phyloP scores from a whole-genome alignment of 1,284 basidiomycete genomes.

The Termitomyces sp. region DNA sequence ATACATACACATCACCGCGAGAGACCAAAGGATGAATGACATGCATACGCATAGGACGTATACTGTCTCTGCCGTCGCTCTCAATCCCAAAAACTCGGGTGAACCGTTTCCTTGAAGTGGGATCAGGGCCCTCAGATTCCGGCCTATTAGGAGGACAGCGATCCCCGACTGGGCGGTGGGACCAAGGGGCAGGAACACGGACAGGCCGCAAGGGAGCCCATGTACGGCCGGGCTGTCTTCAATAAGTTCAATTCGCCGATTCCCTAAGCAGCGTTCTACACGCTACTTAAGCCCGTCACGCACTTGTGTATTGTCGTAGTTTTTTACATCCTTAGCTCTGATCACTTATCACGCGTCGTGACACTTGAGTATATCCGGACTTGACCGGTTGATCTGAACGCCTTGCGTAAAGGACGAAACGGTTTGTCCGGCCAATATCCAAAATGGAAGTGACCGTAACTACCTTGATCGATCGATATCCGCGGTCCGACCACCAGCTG shows the following conservation, averaged over 20 bases:
- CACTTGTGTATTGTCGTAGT: too few relatives aligned
- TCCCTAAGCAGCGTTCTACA: too few relatives aligned
- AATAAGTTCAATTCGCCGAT: too few relatives aligned
- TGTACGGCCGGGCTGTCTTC: too few relatives aligned
- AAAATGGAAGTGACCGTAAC: slow-evolving; percentile 1
- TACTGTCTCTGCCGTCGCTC: slow-evolving; percentile 33
- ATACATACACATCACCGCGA: slow-evolving; percentile 55
- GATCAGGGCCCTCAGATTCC: slow-evolving; percentile 33
- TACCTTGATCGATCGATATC: neutral
- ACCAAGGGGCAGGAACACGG: slow-evolving; percentile 55
- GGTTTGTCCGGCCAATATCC: neutral
- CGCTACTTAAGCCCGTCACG: too few relatives aligned
- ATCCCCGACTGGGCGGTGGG: slow-evolving; percentile 59
- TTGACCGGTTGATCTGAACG: too few relatives aligned
- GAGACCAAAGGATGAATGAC: slow-evolving; percentile 48
- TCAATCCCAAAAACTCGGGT: slow-evolving; percentile 17
- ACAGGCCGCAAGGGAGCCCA: slow-evolving; percentile 46
- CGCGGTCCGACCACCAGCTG: slow-evolving; percentile 6
- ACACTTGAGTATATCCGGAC: too few relatives aligned
- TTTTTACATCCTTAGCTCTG: too few relatives aligned
- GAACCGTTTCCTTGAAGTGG: slow-evolving; percentile 17
- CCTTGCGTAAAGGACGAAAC: too few relatives aligned
- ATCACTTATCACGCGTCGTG: too few relatives aligned
- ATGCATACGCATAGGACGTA: slow-evolving; percentile 39
- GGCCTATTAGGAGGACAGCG: slow-evolving; percentile 41